phyloP scores from a whole-genome alignment of 257 asterid genomes.

The Solanum chilense region DNA sequence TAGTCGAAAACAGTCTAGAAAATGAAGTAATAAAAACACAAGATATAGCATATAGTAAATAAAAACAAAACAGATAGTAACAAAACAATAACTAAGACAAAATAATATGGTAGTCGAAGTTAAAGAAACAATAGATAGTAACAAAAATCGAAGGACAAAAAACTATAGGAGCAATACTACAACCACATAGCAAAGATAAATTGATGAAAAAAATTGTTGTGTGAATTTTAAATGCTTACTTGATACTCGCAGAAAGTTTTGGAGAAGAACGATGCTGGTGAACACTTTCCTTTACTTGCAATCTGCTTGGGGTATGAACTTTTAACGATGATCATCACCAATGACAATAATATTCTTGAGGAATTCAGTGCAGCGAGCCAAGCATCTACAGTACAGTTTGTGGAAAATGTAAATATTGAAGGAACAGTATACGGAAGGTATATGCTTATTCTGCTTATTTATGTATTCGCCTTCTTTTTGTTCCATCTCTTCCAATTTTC shows the following conservation, averaged over 20 bases:
- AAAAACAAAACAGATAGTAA: too few species aligned
- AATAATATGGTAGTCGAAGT: too few species aligned
- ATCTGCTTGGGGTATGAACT: conserved; percentile 94
- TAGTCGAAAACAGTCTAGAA: not conserved
- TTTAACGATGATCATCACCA: conserved; percentile 68
- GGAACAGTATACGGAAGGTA: conserved; percentile 80
- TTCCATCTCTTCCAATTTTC: not conserved
- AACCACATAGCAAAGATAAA: not conserved
- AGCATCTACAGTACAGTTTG: conserved; percentile 68
- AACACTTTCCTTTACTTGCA: conserved; percentile 79
- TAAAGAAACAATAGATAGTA: too few species aligned
- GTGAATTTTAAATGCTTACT: not conserved
- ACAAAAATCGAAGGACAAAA: not conserved
- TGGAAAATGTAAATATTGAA: conserved; percentile 27
- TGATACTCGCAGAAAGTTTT: conserved; percentile 41
- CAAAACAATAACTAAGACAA: too few species aligned
- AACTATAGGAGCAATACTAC: not conserved
- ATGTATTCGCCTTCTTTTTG: not conserved
- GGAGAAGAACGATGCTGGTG: conserved; percentile 74
- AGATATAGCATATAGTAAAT: too few species aligned
- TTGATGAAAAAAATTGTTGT: not conserved
- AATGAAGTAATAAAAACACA: not conserved
- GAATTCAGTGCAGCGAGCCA: conserved; percentile 58
- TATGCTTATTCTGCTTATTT: not conserved
- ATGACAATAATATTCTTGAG: conserved; percentile 71